phyloP scores from a whole-genome alignment of 495 filamentous ascomycete species.

The Aspergillus funiculosus region DNA sequence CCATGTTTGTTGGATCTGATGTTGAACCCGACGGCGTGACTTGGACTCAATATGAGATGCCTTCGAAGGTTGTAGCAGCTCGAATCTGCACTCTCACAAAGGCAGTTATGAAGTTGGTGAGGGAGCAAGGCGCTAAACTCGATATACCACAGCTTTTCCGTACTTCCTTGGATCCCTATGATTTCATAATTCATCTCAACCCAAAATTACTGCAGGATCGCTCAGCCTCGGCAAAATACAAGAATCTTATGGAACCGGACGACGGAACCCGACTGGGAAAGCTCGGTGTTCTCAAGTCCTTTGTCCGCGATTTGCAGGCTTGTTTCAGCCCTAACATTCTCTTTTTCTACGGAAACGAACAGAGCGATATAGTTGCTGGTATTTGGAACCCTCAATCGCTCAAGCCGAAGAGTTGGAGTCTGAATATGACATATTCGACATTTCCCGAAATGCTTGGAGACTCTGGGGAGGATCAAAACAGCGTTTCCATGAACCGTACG shows the following conservation, averaged over 20 bases:
- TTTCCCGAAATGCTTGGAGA: slow-evolving; percentile 37
- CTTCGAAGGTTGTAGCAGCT: slow-evolving; percentile 74
- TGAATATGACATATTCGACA: slow-evolving; percentile 65
- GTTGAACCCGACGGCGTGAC: slow-evolving; percentile 69
- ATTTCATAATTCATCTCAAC: slow-evolving; percentile 73
- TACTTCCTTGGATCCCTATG: slow-evolving; percentile 65
- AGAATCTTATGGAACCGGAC: slow-evolving; percentile 54
- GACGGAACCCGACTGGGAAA: slow-evolving; percentile 19
- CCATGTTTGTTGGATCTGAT: slow-evolving; percentile 76
- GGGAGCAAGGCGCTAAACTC: slow-evolving; percentile 50
- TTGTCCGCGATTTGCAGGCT: slow-evolving; percentile 55
- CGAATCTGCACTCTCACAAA: slow-evolving; percentile 77
- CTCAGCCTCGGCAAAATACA: slow-evolving; percentile 48
- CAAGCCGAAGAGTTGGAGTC: slow-evolving; percentile 52
- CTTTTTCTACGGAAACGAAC: slow-evolving; percentile 63
- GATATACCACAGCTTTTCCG: slow-evolving; percentile 61
- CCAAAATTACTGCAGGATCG: slow-evolving; percentile 34
- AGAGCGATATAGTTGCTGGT: slow-evolving; percentile 59
- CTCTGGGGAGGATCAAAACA: slow-evolving; percentile 19
- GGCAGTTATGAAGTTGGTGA: slow-evolving; percentile 57
- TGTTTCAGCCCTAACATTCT: slow-evolving; percentile 59
- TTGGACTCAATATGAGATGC: slow-evolving; percentile 66
- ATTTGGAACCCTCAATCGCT: slow-evolving; percentile 71
- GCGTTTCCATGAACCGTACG: slow-evolving; percentile 61
- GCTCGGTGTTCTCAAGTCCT: slow-evolving; percentile 40